phyloP scores from a whole-genome alignment of 768 basidiomycete species.

The Suillus lakei region DNA sequence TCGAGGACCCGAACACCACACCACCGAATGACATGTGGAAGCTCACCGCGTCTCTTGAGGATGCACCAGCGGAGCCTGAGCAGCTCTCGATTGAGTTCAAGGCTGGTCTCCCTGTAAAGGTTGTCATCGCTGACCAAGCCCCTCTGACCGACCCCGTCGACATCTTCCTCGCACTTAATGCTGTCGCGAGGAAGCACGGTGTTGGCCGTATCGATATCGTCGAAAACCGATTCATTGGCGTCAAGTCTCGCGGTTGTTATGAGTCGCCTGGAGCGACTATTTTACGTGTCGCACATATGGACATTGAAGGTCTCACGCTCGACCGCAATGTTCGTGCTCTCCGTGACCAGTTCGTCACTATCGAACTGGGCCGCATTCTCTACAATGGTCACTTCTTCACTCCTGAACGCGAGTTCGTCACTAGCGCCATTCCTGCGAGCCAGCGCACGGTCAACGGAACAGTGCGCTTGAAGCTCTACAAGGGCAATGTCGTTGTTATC shows the following conservation, averaged over 20 bases:
- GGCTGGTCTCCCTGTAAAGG: slow-evolving; percentile 84
- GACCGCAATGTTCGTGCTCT: slow-evolving; percentile 96
- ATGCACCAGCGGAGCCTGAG: slow-evolving; percentile 81
- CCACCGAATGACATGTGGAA: slow-evolving; percentile 99
- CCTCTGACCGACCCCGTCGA: slow-evolving; percentile 91
- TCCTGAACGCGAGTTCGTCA: slow-evolving; percentile 95
- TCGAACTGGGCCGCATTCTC: slow-evolving; percentile 86
- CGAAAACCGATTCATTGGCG: slow-evolving; percentile 99
- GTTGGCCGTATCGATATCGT: slow-evolving; percentile 98
- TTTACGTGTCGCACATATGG: slow-evolving; percentile 92
- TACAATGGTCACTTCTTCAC: slow-evolving; percentile 99
- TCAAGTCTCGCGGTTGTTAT: slow-evolving; percentile 99
- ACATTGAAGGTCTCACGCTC: slow-evolving; percentile 96
- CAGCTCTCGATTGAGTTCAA: slow-evolving; percentile 85
- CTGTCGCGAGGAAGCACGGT: slow-evolving; percentile 92
- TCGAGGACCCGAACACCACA: slow-evolving; percentile 94
- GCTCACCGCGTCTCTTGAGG: slow-evolving; percentile 82
- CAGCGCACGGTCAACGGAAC: slow-evolving; percentile 96
- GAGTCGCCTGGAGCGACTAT: slow-evolving; percentile 97
- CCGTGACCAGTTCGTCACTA: slow-evolving; percentile 93
- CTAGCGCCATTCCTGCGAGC: slow-evolving; percentile 87
- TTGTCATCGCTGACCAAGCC: slow-evolving; percentile 69
- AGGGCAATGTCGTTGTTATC: slow-evolving; percentile 94
- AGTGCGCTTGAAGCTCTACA: slow-evolving; percentile 90
- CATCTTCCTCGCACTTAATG: slow-evolving; percentile 90